Percentiles rank a stretch among this genome's conserved stretches.
Conservation (phyloP, 169 alveolate species). For the Babesia microti region DNA sequence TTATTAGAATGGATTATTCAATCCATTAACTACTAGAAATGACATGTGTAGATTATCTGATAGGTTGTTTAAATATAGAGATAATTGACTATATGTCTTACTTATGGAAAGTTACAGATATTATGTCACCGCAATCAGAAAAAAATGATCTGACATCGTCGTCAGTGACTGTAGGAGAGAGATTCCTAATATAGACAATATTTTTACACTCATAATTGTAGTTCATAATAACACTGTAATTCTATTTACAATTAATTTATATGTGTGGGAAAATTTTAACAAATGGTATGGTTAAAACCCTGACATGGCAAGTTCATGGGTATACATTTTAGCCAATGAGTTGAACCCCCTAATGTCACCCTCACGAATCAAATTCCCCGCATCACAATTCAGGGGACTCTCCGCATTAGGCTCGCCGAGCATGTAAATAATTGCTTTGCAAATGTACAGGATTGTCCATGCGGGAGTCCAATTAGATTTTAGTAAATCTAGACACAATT, state of each 20-base stretch:
- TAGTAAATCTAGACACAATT: slow-evolving; percentile 83
- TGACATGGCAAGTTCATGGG: slow-evolving; percentile 73
- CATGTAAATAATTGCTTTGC: slow-evolving; percentile 80
- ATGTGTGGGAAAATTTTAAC: slow-evolving; percentile 23
- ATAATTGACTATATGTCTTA: slow-evolving; percentile 6
- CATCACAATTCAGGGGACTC: slow-evolving; percentile 93
- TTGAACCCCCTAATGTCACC: slow-evolving; percentile 83
- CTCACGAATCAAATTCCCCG: slow-evolving; percentile 82
- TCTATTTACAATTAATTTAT: no score
- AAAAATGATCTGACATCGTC: slow-evolving; percentile 29
- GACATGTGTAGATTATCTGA: neutral
- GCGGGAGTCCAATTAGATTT: slow-evolving; percentile 92
- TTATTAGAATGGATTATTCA: neutral
- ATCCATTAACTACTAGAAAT: neutral
- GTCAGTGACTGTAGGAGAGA: slow-evolving; percentile 36
- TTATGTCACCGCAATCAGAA: slow-evolving; percentile 35
- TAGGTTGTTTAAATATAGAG: neutral
- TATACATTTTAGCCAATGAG: slow-evolving; percentile 89
- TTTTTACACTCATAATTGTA: slow-evolving; percentile 2
- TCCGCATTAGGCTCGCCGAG: slow-evolving; percentile 89
- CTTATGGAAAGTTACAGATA: slow-evolving; percentile 26
- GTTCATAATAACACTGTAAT: neutral
- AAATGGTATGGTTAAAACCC: neutral
- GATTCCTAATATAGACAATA: slow-evolving; percentile 47
- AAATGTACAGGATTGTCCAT: slow-evolving; percentile 86